Percentiles rank a stretch among this genome's conserved stretches.
These are phyloP conservation scores for Linaria vulgaris DNA, from an alignment of 257 asterid genomes.

Conservation along the genomic window DNA sequence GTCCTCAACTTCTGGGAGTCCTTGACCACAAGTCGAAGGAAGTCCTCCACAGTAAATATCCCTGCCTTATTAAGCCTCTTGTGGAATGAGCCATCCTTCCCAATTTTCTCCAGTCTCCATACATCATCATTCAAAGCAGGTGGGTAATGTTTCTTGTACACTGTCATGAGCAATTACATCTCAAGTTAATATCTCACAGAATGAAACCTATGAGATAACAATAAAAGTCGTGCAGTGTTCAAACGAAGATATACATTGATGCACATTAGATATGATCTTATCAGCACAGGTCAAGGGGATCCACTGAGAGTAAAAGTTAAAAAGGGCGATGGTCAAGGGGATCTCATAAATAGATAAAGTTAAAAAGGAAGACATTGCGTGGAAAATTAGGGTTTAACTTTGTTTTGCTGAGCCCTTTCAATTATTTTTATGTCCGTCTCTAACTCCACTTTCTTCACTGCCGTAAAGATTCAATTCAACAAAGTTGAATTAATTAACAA, in stretches of 20 bases:
- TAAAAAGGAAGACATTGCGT: no score
- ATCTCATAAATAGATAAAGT: no score
- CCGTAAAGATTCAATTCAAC: neutral
- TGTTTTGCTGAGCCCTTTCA: no score
- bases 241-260: neutral
- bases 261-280: no score
- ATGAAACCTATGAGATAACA: neutral
- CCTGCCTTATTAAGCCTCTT: constrained; percentile 82
- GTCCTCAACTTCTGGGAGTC: constrained; percentile 86
- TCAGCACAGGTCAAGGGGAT: no score
- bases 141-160: constrained; percentile 97
- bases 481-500: neutral
- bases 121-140: constrained; percentile 91
- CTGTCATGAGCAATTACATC: constrained; percentile 39
- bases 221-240: neutral
- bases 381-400: no score
- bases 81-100: constrained; percentile 98
- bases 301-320: no score
- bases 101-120: constrained; percentile 99
- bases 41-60: constrained; percentile 81
- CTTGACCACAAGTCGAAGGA: constrained; percentile 86
- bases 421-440: neutral
- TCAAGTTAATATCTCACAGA: constrained; percentile 10
- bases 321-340: no score
- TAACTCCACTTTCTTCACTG: neutral